phyloP scores from a whole-genome alignment of 1,284 basidiomycete genomes.

The Cerioporus squamosus region DNA sequence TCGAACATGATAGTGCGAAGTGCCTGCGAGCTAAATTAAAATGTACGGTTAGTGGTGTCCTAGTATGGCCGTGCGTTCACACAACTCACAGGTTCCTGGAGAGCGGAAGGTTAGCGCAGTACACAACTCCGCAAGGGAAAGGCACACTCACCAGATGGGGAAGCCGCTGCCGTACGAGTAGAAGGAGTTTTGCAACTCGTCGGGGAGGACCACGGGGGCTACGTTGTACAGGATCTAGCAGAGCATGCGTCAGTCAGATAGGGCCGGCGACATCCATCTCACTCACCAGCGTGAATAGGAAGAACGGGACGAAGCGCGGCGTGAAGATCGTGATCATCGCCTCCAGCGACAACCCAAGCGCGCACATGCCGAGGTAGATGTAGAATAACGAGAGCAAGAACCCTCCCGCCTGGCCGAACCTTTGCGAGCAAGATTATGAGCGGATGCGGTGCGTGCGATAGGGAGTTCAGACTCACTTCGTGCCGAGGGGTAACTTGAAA shows the following conservation, averaged over 20 bases:
- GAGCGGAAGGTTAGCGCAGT: conserved; percentile 2
- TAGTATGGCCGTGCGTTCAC: background rate
- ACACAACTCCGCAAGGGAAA: background rate
- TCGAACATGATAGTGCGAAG: conserved; percentile 55
- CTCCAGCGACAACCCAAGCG: conserved; percentile 46
- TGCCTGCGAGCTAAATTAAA: conserved; percentile 30
- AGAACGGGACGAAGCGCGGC: conserved; percentile 37
- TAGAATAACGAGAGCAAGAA: conserved; percentile 49
- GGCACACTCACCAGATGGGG: conserved; percentile 45
- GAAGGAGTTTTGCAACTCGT: conserved; percentile 48
- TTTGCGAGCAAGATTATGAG: conserved; percentile 5
- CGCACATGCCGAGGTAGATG: conserved; percentile 40
- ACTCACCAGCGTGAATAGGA: conserved; percentile 37
- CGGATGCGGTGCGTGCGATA: background rate
- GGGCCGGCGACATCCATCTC: background rate
- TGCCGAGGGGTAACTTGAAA: conserved; percentile 43
- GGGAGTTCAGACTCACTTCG: conserved; percentile 33
- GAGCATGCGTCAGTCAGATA: conserved; percentile 16
- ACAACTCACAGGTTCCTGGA: conserved; percentile 28
- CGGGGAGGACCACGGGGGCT: conserved; percentile 45
- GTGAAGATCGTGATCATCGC: conserved; percentile 39
- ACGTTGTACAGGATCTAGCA: conserved; percentile 48
- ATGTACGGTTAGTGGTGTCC: background rate
- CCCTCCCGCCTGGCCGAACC: conserved; percentile 44
- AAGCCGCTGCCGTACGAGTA: conserved; percentile 46